Conservation (phyloP, 1,139 yeast genomes). For the Magnusiomyces paraingens region DNA sequence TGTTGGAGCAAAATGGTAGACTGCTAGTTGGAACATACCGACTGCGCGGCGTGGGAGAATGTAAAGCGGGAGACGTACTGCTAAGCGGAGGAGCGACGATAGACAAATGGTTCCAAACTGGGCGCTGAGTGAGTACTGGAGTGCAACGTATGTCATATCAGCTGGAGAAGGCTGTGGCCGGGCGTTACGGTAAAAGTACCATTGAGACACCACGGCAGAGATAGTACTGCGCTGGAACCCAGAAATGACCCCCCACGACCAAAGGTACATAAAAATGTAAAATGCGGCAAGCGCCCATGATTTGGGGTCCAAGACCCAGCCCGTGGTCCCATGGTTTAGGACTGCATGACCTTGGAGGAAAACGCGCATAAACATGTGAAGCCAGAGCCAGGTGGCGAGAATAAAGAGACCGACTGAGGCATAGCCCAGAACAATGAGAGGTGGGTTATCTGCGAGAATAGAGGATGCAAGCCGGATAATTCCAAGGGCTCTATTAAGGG, state of each 20-base stretch:
- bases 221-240: conserved; percentile 35
- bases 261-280: conserved; percentile 36
- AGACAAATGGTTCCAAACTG: conserved; percentile 38
- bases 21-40: conserved; percentile 23
- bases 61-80: conserved; percentile 34
- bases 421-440: conserved; percentile 29
- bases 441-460: conserved; percentile 31
- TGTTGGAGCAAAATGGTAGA: conserved; percentile 28
- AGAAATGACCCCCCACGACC: conserved; percentile 40
- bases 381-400: conserved; percentile 34
- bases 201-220: conserved; percentile 35
- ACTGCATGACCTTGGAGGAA: conserved; percentile 33
- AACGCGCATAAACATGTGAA: conserved; percentile 33
- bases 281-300: conserved; percentile 34
- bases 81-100: conserved; percentile 30
- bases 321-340: conserved; percentile 22
- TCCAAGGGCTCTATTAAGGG: conserved; percentile 34
- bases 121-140: conserved; percentile 27
- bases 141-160: conserved; percentile 25
- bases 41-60: conserved; percentile 32
- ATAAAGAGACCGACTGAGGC: conserved; percentile 28
- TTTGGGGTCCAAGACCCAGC: conserved; percentile 31
- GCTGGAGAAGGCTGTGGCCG: conserved; percentile 23
- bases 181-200: conserved; percentile 35
- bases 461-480: conserved; percentile 34